Base-by-base conservation (phyloP, 805 yeast genomes). In the Yueomyces sinensis region DNA sequence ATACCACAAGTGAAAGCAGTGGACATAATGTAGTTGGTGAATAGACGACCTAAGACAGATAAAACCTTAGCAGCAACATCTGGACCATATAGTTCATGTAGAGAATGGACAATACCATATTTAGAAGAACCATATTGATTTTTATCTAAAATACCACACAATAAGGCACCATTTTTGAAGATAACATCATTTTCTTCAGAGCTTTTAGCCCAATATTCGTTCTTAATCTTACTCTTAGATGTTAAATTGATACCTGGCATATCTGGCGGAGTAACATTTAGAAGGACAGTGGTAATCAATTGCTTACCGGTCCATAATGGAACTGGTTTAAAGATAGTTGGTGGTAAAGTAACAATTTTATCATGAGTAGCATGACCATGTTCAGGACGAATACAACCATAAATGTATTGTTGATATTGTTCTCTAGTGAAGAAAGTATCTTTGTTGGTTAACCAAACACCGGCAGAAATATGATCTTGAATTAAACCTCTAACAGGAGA, bases 221-320 rank as follows among this genome's bases (percentile, higher is more conserved):
- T 75, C 65, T 89, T 91, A 56, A 91, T 70, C 66, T 91, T 91
- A 65, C 91, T 91, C 49, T 74, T 74, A 17, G 94, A 78, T 14
- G 55, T 61, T 54, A 91, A 67, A 56, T 91, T 91, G 45, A 91
- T 66, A 56, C 99, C 99, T 17, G 97, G 95, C 61, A 87, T 78
- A 41, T 72, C 71, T 13, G 71, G 63, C 2, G 98, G 97, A 46
- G 80, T 83, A 45, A 91, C 79, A 58, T 91, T 91, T 42, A 83
- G 65, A 52, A 91, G 58, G 30, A 91, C 75, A n/a, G 98, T 89
- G 13, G 95, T 74, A 44, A 91, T 87, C 34, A 91, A 72, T 65
- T 91, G 99, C 58, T 91, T 91, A 55, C 99, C 99, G 5, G 98
- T 89, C 98, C 98, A 91, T 56, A 89, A 57, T 17, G 91, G 86